Conservation (phyloP, 495 filamentous ascomycete genomes). For the Aspergillus cavernicola region DNA sequence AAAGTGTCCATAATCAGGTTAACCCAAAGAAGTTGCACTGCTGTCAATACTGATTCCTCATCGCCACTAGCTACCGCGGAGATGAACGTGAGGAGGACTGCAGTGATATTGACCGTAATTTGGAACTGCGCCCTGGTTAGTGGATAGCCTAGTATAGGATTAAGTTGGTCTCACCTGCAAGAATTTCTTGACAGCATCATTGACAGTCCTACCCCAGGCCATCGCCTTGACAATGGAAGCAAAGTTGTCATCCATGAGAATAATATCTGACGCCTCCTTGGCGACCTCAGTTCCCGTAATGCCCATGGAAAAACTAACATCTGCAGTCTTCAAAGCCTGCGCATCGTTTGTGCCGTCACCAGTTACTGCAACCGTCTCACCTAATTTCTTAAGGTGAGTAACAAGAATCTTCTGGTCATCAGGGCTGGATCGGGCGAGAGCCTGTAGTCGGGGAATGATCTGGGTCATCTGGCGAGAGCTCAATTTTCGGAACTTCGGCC, state of each 20-base stretch:
- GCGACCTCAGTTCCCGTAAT: slow-evolving; percentile 88
- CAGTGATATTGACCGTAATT: slow-evolving; percentile 88
- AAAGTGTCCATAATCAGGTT: slow-evolving; percentile 97
- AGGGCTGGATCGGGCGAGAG: slow-evolving; percentile 80
- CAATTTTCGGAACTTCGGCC: slow-evolving; percentile 73
- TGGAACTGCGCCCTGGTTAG: slow-evolving; percentile 59
- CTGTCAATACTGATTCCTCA: slow-evolving; percentile 72
- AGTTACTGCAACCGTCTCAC: slow-evolving; percentile 90
- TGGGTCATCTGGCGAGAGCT: slow-evolving; percentile 61
- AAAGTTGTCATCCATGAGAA: slow-evolving; percentile 93
- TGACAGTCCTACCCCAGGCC: slow-evolving; percentile 84
- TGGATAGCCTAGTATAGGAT: background rate
- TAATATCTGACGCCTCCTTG: slow-evolving; percentile 90
- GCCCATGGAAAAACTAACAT: slow-evolving; percentile 92
- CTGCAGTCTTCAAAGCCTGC: slow-evolving; percentile 79
- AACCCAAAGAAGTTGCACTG: slow-evolving; percentile 87
- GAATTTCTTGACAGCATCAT: slow-evolving; percentile 89
- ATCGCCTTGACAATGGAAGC: slow-evolving; percentile 84
- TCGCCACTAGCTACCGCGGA: slow-evolving; percentile 65
- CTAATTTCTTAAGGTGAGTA: slow-evolving; percentile 72
- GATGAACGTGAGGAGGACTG: slow-evolving; percentile 78
- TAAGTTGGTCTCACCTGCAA: slow-evolving; percentile 53
- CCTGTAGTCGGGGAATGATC: slow-evolving; percentile 71
- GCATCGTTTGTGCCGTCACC: slow-evolving; percentile 93
- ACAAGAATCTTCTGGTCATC: slow-evolving; percentile 83